phyloP scores from a whole-genome alignment of 805 yeast genomes.

The Wickerhamiella kurtzmanii region DNA sequence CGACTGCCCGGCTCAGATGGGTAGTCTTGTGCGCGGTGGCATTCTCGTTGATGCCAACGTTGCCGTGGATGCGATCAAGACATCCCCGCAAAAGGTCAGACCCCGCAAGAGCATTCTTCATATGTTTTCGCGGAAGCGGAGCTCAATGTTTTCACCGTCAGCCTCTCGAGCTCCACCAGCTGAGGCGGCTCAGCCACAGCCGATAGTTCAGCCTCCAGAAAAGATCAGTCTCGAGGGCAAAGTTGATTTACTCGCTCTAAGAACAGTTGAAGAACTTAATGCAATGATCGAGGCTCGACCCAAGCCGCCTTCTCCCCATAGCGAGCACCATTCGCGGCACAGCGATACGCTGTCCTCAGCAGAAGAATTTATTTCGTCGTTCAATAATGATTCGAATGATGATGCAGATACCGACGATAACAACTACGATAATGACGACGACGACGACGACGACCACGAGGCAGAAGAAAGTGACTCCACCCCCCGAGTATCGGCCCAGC shows the following conservation, averaged over 20 bases:
- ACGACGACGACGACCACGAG: background rate
- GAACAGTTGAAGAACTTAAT: slow-evolving; percentile 23
- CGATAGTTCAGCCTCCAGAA: background rate
- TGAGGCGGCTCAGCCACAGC: background rate
- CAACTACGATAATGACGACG: background rate
- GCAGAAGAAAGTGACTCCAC: background rate
- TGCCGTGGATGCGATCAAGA: slow-evolving; percentile 14
- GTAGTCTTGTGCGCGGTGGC: slow-evolving; percentile 21
- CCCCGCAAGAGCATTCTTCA: slow-evolving; percentile 1
- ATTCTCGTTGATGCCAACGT: slow-evolving; percentile 17
- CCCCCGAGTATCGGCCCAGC: background rate
- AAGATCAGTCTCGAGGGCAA: slow-evolving; percentile 16
- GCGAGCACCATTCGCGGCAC: background rate
- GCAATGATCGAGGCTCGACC: slow-evolving; percentile 1
- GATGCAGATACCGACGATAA: background rate
- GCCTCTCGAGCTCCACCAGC: background rate
- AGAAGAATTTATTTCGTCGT: background rate
- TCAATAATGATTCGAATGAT: background rate
- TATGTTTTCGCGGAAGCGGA: slow-evolving; percentile 4
- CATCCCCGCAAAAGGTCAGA: slow-evolving; percentile 12
- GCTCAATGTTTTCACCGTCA: slow-evolving; percentile 5
- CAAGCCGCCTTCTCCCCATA: background rate
- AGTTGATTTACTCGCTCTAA: slow-evolving; percentile 24
- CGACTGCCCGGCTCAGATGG: slow-evolving; percentile 5
- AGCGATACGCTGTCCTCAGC: background rate